Evolutionary conservation across 2,329 filamentous ascomycete species (phyloP), one percentile per base, ranked within the genome.

Genomic region (Arthrobotrys iridis): DNA sequence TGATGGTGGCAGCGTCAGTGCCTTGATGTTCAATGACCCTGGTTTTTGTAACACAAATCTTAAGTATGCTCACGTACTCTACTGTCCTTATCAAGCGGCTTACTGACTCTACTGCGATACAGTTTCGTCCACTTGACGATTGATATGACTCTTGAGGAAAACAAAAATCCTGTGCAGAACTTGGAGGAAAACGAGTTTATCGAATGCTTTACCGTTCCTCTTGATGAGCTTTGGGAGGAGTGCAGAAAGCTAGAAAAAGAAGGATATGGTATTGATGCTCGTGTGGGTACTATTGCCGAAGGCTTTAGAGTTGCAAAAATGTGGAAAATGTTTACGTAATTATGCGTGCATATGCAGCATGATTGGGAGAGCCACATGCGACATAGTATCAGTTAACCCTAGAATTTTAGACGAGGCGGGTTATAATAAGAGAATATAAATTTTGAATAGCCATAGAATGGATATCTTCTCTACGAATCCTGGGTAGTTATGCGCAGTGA

Each of bases 181-280:
- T 81, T 86, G 3, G 85, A 86, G 75, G 84, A 85, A 8, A 84
- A 85, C 60, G 85, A 86, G 77, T 86, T 86, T 78, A 86, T 86
- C 65, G 85, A 86, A 78, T 84, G 83, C 33, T 86, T 86, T 78
- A 83, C 83, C 43, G 82, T 86, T 1, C 83, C 84, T 0, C 77
- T 86, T 22, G 83, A 80, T 43, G 81, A 84, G 50, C 80, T 86
- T 0, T 85, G 85, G 78, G 78, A 79, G 2, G 82, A 84, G 63
- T 86, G 84, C 58, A 82, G 82, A 70, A 81, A 80, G 58, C 80
- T 85, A 22, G 84, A 85, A 65, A 77, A 77, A 24, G 79, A 82
- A 71, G 82, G 82, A 1, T 83, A 79, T 76, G 82, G 81, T 3
- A 81, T 83, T 48, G 82, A 83, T 80, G 82, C 81, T 0, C 79